Evolutionary conservation across 2,329 filamentous ascomycete species (phyloP), one percentile per base, ranked within the genome.

Genomic region (Penicillium concentricum): DNA sequence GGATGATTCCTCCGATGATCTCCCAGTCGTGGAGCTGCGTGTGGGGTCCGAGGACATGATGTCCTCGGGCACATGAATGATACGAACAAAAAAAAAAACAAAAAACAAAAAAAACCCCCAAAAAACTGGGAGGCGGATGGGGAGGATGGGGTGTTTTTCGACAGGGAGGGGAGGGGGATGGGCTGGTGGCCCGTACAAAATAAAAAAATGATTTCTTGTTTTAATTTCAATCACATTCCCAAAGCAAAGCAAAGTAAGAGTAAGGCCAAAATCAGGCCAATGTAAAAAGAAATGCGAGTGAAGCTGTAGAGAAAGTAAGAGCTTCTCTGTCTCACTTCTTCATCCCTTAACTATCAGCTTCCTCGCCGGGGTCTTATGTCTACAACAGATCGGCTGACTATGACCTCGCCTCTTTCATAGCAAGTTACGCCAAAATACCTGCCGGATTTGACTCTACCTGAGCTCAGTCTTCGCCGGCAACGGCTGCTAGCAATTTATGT

Each of bases 1-100:
- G 26, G 69, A 66, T 16, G 72, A 68, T 24, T 73, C 71, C 13
- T 69, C 74, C 37, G 72, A 76, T 28, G 72, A 76, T 5, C 64
- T 76, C 20, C 73, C 76, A 4, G 76, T 78, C 34, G 70, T 76
- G 47, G 76, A 79, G 62, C 62, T 78, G 34, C 71, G 65, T 42
- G 70, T 77, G 39, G 67, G 66, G 20, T 72, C 75, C 16, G 73
- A 76, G 12, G 70, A 74, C 9, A 62, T 63, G 30, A 61, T 65
- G 26, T 45, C 62, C 48, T 64, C 63, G 43, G 64, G 67, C 37
- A 61, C 50, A 57, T 61, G 49, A 56, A 43, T 32, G 18, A 46
- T 34, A 42, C 5, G 18, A 49, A 4, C 13, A 34, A 45, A 39
- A 30, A 15, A 42, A 42, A 35, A 35, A 24, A n/a, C 7, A 30